Evolutionary conservation across 345 rosid species (phyloP), one percentile per base, ranked within the genome.

Genomic region (Citrus unshiu): DNA sequence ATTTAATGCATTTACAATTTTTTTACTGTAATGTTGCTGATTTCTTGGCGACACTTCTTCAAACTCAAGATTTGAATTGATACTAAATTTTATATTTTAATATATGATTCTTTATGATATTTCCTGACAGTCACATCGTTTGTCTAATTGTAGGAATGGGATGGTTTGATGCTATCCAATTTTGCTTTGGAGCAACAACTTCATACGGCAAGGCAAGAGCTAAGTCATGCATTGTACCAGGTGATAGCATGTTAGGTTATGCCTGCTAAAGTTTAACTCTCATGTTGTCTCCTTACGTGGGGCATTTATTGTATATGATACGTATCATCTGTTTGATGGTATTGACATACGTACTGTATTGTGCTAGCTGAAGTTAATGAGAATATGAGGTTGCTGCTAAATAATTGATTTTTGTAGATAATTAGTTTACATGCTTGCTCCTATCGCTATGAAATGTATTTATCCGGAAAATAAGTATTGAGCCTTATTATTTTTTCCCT

Each of bases 191-290:
- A 96, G 87, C 98, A 94, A 84, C 98, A 96, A 83, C 84, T 96
- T 69, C 99, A 93, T 80, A 89, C 94, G 30, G 99, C 99, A 25
- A 90, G 99, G 85, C 97, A 93, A 86, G 99, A 96, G 88, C 88
- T 96, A 77, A 96, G 98, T 81, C 98, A 95, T 89, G 98, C 97
- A 29, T 82, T 95, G 39, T 93, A 95, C 87, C 99, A 95, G 98
- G 99, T 95, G 85, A 78, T 51, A 58, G 51, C 61, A 34, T n/a
- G 43, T 19, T 30, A 22, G 76, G 35, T 61, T 72, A 30, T 34
- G 16, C 25, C 13, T 37, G 10, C 10, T 37, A 59, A 68, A 77
- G 73, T 25, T 57, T 77, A 54, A 39, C 56, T 54, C n/a, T 14
- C 56, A n/a, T 14, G 2, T 6, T 24, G 39, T 68, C 39, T 37